Percentiles rank a stretch among this genome's conserved stretches.
Evolutionary conservation across 352 stramenopile species (phyloP).

Genomic region (Aphanomyces stellatus): DNA sequence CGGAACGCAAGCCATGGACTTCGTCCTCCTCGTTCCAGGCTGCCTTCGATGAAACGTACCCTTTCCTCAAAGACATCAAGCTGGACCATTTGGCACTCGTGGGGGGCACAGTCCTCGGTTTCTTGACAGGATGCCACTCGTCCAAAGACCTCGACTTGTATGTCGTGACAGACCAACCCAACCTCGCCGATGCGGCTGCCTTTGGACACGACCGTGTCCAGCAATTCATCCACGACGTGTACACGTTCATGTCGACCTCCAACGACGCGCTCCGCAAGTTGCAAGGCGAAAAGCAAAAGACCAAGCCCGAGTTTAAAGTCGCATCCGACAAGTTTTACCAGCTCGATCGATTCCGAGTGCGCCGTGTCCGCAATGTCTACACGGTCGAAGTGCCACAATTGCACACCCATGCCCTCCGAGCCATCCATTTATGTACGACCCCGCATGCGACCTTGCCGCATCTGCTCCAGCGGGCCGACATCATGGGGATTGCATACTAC

Average conservation of each 20-base stretch:
- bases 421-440: neutral
- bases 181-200: neutral
- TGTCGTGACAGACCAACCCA: neutral
- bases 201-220: neutral
- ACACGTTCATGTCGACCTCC: neutral
- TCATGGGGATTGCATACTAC: neutral
- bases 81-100: neutral
- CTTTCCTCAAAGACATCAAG: neutral
- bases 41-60: neutral
- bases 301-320: neutral
- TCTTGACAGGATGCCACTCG: neutral
- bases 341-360: neutral
- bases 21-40: neutral
- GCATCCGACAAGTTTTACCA: neutral
- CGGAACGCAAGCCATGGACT: neutral
- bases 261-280: neutral
- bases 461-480: neutral
- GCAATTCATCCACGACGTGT: neutral
- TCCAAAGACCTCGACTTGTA: neutral
- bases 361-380: neutral
- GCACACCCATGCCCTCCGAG: too few species aligned
- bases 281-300: neutral
- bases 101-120: neutral
- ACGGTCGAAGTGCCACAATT: neutral
- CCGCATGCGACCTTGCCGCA: neutral